A percentile compares a stretch with the other conserved stretches of the same genome.
Evolutionary conservation across 2,329 filamentous ascomycete genomes (phyloP).

Genomic region (Sporothrix protearum): DNA sequence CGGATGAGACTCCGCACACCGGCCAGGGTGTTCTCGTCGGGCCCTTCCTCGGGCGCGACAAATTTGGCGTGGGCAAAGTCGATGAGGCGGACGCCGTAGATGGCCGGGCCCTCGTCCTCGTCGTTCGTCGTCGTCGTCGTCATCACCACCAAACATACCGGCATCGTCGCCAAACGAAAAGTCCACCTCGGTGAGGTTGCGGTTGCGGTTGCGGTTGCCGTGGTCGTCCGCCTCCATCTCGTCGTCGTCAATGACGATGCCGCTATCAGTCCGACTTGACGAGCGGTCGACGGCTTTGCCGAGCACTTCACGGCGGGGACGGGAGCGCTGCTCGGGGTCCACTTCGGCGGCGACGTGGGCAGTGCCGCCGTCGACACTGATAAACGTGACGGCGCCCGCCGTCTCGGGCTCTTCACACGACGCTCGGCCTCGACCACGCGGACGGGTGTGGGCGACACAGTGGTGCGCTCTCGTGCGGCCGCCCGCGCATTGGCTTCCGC

Average conservation of each 20-base stretch:
- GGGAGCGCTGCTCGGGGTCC: slow-evolving; percentile 5
- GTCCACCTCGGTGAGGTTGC: slow-evolving; percentile 34
- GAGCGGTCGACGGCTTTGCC: slow-evolving; percentile 33
- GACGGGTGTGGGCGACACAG: neutral
- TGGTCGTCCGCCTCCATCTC: slow-evolving; percentile 39
- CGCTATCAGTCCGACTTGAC: slow-evolving; percentile 52
- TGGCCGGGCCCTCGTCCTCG: slow-evolving; percentile 57
- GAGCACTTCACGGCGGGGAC: slow-evolving; percentile 21
- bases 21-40: slow-evolving; percentile 76
- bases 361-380: neutral
- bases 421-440: slow-evolving; percentile 13
- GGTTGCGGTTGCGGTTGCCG: no score
- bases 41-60: slow-evolving; percentile 76
- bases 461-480: neutral
- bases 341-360: slow-evolving; percentile 17
- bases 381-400: neutral
- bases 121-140: slow-evolving; percentile 44
- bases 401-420: slow-evolving; percentile 5
- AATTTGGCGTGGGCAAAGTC: slow-evolving; percentile 93
- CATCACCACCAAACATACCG: slow-evolving; percentile 34
- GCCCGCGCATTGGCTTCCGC: slow-evolving; percentile 50
- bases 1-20: slow-evolving; percentile 69
- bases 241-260: slow-evolving; percentile 49
- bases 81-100: slow-evolving; percentile 82
- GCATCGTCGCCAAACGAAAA: slow-evolving; percentile 8